Conservation (phyloP, 1,139 yeast genomes). For the Lodderomyces elongisporus region DNA sequence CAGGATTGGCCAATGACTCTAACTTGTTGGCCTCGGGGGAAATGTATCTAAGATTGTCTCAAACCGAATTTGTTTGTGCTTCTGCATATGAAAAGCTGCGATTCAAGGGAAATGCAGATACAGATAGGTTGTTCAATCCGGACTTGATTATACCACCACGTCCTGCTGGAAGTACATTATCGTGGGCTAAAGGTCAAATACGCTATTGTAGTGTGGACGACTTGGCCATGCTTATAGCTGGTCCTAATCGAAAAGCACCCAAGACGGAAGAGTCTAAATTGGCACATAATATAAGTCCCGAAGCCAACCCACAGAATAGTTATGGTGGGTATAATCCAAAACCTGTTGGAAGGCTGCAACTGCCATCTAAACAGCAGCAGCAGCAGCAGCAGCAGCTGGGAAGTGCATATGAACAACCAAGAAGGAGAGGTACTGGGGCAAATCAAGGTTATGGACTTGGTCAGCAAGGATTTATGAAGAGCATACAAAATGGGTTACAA, state of each 20-base stretch:
- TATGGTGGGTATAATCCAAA: conserved; percentile 24
- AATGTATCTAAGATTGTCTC: conserved; percentile 53
- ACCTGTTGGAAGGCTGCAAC: conserved; percentile 8
- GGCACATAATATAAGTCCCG: conserved; percentile 52
- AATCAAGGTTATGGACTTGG: conserved; percentile 19
- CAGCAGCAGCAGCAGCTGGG: conserved; percentile 15
- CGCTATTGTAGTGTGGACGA: conserved; percentile 57
- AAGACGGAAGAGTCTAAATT: conserved; percentile 52
- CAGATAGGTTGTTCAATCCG: conserved; percentile 57
- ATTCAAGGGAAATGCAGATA: conserved; percentile 17
- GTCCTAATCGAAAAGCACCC: conserved; percentile 52
- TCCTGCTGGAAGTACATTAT: conserved; percentile 74
- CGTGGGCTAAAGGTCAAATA: conserved; percentile 79
- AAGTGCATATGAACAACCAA: conserved; percentile 47
- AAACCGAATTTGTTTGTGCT: conserved; percentile 46
- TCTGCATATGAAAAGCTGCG: conserved; percentile 13
- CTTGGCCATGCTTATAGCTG: conserved; percentile 53
- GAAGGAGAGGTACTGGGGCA: conserved; percentile 22
- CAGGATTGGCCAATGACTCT: conserved; percentile 23
- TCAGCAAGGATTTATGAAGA: conserved; percentile 38
- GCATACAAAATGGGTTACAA: conserved; percentile 50
- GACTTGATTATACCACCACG: conserved; percentile 65
- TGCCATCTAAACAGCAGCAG: too few species aligned
- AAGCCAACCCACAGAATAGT: conserved; percentile 35
- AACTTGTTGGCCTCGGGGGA: conserved; percentile 67